A percentile compares a stretch with the other conserved stretches of the same genome.
phyloP scores from a whole-genome alignment of 805 yeast genomes.

The Yamadazyma ubonensis region DNA sequence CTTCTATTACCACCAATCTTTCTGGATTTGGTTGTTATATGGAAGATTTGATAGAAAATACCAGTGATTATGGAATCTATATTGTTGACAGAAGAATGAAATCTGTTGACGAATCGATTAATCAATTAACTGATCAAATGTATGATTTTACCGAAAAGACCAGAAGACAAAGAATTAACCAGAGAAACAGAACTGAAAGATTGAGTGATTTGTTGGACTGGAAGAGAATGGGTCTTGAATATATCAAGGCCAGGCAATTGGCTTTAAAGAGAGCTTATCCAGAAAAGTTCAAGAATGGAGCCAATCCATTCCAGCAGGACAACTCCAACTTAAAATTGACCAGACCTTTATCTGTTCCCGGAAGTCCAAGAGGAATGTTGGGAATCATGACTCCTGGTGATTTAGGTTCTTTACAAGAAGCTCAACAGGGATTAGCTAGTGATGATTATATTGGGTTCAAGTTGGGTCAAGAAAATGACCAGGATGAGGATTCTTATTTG shows the following conservation, averaged over 20 bases:
- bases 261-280: constrained; percentile 94
- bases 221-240: constrained; percentile 98
- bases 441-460: constrained; percentile 71
- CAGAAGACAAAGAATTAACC: constrained; percentile 95
- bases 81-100: constrained; percentile 93
- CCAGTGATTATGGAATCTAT: constrained; percentile 94
- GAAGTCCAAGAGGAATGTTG: constrained; percentile 79
- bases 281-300: constrained; percentile 61
- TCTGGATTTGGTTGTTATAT: constrained; percentile 98
- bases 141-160: constrained; percentile 84
- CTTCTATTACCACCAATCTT: constrained; percentile 91
- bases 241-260: constrained; percentile 89
- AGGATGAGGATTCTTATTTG: constrained; percentile 36
- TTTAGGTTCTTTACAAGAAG: constrained; percentile 93
- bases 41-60: constrained; percentile 95
- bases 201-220: constrained; percentile 90
- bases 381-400: constrained; percentile 97
- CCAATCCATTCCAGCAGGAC: constrained; percentile 43
- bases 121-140: constrained; percentile 88
- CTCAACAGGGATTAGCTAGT: constrained; percentile 56
- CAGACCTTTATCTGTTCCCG: constrained; percentile 94
- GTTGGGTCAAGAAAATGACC: constrained; percentile 41
- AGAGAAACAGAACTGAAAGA: constrained; percentile 95
- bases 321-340: constrained; percentile 66
- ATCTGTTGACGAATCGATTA: constrained; percentile 88